A percentile compares a stretch with the other conserved stretches of the same genome.
Evolutionary conservation across 345 rosid genomes (phyloP).

Genomic region (Passiflora organensis): DNA sequence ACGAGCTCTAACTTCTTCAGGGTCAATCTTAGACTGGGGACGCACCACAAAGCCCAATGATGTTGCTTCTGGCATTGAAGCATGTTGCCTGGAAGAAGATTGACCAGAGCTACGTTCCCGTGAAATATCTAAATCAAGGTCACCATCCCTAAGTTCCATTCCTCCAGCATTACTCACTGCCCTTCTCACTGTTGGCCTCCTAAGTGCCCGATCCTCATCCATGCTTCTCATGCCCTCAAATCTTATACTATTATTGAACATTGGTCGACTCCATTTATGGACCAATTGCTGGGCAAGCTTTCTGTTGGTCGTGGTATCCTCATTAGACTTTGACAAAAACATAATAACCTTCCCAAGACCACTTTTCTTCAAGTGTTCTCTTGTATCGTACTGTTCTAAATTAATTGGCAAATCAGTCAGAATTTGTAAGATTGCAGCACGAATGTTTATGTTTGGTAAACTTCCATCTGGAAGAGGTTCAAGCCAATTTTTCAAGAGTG

Average conservation of each 20-base stretch:
- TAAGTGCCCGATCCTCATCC: conserved; percentile 71
- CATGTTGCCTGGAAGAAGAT: conserved; percentile 57
- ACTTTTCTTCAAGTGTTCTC: conserved; percentile 90
- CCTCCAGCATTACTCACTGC: conserved; percentile 56
- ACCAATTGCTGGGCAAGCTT: conserved; percentile 95
- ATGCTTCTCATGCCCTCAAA: conserved; percentile 83
- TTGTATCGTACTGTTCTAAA: conserved; percentile 88
- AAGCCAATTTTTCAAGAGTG: conserved; percentile 88
- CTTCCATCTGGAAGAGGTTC: conserved; percentile 99
- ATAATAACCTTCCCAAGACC: conserved; percentile 99
- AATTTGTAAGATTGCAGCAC: conserved; percentile 75
- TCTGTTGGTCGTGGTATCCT: conserved; percentile 90
- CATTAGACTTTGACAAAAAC: conserved; percentile 95
- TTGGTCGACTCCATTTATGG: conserved; percentile 98
- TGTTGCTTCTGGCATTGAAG: conserved; percentile 93
- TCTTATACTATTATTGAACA: conserved; percentile 95
- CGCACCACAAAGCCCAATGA: conserved; percentile 87
- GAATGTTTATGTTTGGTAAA: conserved; percentile 89
- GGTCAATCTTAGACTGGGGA: conserved; percentile 94
- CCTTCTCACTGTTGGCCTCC: conserved; percentile 76
- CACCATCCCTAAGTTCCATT: conserved; percentile 85
- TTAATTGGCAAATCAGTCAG: conserved; percentile 83
- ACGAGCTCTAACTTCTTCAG: conserved; percentile 79
- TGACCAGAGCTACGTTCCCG: conserved; percentile 65
- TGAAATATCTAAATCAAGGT: conserved; percentile 71